Evolutionary conservation across 106 monocot species (phyloP), one percentile per base, ranked within the genome.

Genomic region (Dioscorea dumetorum): DNA sequence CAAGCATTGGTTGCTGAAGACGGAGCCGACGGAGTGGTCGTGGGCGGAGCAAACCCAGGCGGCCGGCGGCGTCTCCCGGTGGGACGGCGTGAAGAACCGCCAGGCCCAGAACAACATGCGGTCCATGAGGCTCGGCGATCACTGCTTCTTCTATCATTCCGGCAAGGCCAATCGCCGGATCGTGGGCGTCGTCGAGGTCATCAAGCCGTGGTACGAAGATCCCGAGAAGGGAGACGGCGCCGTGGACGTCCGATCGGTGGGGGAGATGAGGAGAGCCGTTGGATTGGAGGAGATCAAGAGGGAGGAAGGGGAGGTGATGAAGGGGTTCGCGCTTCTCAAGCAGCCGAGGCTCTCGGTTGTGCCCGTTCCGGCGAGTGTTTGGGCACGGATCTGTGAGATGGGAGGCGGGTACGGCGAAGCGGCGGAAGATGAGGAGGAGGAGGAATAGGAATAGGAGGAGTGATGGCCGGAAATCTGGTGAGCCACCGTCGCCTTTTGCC

Each of bases 71-170:
- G 18, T 88, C 10, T 76, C 88, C 12, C 63, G 67, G 62, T 95
- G 95, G 95, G 95, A 95, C 69, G 95, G 95, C 67, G 95, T 95
- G 28, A 77, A 66, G 66, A 95, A 95, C 81, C 76, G 81, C 48
- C 95, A 95, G 71, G 91, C 91, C 28, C 60, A 80, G 74, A 97
- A 97, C 72, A 68, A 91, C 80, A 54, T 97, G 60, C 84, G 70
- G 73, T 57, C 88, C 61, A 97, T 97, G 95, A 66, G 62, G 11
- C 7, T 8, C 48, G 83, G 86, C 51, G 95, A 97, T 70, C 84
- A 70, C 41, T 97, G 91, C 78, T 91, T 97, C 86, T 97, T 97
- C 82, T 97, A 97, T 78, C 91, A 97, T 82, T 91, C 95, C 28
- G 94, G 90, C 20, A 22, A 70, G 4, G 17, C 69, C 64, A 67